Conservation (phyloP, 371 early-diverging fungal species). For the Syncephalis plumigaleata region DNA sequence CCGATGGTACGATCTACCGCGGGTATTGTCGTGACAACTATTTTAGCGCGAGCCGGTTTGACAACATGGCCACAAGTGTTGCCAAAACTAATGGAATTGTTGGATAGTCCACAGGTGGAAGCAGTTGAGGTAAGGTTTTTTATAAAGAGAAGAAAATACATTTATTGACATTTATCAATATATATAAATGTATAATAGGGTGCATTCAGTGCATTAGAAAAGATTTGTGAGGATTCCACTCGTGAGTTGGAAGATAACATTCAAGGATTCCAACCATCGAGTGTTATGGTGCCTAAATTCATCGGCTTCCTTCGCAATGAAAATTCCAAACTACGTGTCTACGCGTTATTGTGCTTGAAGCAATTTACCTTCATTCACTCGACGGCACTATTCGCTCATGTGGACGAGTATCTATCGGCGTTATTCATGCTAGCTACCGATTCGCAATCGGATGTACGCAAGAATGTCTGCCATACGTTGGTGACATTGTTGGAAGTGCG, state of each 20-base stretch:
- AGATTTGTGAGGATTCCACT: conserved; percentile 85
- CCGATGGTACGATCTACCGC: conserved; percentile 43
- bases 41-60: conserved; percentile 46
- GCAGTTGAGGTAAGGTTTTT: conserved; percentile 47
- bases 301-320: conserved; percentile 60
- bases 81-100: conserved; percentile 47
- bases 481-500: conserved; percentile 70
- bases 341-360: conserved; percentile 58
- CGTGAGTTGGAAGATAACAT: conserved; percentile 53
- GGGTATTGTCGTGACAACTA: conserved; percentile 74
- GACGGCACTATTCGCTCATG: conserved; percentile 44
- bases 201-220: conserved; percentile 66
- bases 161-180: not conserved
- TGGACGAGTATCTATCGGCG: conserved; percentile 53
- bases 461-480: conserved; percentile 83
- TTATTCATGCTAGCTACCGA: conserved; percentile 72
- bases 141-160: not conserved
- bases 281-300: conserved; percentile 73
- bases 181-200: conserved; percentile 45
- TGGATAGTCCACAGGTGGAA: conserved; percentile 44
- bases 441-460: conserved; percentile 57
- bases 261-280: conserved; percentile 51
- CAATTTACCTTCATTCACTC: conserved; percentile 62
- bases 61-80: conserved; percentile 72
- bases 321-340: conserved; percentile 45